Evolutionary conservation across 2,329 filamentous ascomycete species (phyloP).

Genomic region (Lecanicillium sp.): DNA sequence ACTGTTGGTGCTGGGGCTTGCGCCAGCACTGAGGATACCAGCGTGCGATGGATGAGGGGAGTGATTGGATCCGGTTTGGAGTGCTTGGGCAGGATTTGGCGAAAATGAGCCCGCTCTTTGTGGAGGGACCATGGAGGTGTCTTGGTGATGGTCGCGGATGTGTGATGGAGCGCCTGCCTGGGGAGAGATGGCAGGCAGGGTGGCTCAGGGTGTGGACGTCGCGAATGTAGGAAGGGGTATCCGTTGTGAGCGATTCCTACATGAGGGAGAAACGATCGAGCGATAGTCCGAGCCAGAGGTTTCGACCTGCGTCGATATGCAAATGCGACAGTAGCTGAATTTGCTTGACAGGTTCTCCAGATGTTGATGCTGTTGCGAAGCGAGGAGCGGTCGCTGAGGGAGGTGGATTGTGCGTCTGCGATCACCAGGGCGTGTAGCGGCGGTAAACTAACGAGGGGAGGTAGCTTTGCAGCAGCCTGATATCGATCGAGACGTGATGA

Average conservation of each 20-base stretch:
- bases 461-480: constrained; percentile 1
- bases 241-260: constrained; percentile 23
- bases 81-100: constrained; percentile 50
- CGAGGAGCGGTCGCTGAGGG: background rate
- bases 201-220: constrained; percentile 21
- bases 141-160: constrained; percentile 23
- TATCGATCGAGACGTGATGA: constrained; percentile 1
- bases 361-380: background rate
- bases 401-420: background rate
- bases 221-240: constrained; percentile 18
- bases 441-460: background rate
- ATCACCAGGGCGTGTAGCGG: background rate
- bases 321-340: no score
- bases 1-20: constrained; percentile 54
- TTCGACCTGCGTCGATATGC: constrained; percentile 2
- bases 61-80: constrained; percentile 49
- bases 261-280: constrained; percentile 20
- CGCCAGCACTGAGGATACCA: constrained; percentile 50
- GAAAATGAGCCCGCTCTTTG: constrained; percentile 58
- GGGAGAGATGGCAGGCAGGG: constrained; percentile 25
- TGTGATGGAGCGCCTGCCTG: constrained; percentile 27
- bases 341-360: no score
- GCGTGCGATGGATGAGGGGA: constrained; percentile 50
- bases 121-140: constrained; percentile 50
- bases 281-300: constrained; percentile 10